Conservation (phyloP, 2,329 filamentous ascomycete genomes). For the Paramyrothecium sp. region DNA sequence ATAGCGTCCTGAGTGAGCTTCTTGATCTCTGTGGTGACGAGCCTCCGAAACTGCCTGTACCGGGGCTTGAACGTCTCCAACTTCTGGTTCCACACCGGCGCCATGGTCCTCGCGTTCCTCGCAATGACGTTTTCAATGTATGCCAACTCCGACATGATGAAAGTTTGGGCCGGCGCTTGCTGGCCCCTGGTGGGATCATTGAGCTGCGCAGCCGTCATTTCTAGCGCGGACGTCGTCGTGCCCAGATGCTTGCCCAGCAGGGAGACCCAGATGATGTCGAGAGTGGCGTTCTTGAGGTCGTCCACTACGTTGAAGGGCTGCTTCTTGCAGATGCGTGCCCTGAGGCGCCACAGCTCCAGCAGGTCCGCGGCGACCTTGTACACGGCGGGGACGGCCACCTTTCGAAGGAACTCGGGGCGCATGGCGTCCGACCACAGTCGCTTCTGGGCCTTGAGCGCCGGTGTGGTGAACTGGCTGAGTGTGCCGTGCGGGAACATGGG, state of each 20-base stretch:
- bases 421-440: constrained; percentile 36
- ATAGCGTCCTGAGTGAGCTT: not conserved
- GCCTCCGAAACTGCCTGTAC: not conserved
- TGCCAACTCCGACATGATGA: not conserved
- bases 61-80: not conserved
- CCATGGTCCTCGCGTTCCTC: not conserved
- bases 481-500: constrained; percentile 31
- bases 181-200: too few relatives aligned
- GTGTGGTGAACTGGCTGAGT: constrained; percentile 25
- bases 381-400: constrained; percentile 25
- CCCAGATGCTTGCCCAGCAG: constrained; percentile 20
- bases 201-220: not conserved
- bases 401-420: constrained; percentile 29
- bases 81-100: not conserved
- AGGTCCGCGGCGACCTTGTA: constrained; percentile 26
- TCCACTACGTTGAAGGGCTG: constrained; percentile 17
- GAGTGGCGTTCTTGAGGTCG: constrained; percentile 25
- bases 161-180: not conserved
- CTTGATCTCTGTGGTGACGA: not conserved
- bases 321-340: constrained; percentile 23
- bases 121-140: not conserved
- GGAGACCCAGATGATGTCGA: constrained; percentile 28
- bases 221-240: not conserved
- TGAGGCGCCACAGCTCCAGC: constrained; percentile 31
- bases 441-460: constrained; percentile 28